phyloP scores from a whole-genome alignment of 805 yeast genomes.

The Lachancea waltii region DNA sequence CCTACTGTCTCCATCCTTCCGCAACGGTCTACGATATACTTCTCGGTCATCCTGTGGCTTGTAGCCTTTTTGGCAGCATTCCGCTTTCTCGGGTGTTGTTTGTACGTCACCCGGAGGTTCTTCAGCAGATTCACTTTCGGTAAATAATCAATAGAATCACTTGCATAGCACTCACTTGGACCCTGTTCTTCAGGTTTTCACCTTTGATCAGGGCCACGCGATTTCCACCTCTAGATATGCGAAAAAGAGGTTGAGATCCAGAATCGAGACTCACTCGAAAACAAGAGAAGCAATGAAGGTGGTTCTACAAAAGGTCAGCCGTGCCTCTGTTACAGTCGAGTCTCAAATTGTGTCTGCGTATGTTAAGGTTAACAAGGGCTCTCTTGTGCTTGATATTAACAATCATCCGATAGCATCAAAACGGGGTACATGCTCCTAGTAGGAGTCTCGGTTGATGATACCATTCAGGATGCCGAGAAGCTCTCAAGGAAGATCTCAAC shows the following conservation, averaged over 20 bases:
- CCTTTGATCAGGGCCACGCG: too few relatives aligned
- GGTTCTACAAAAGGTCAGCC: slow-evolving; percentile 82
- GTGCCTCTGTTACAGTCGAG: slow-evolving; percentile 86
- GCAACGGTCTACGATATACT: slow-evolving; percentile 55
- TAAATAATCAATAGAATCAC: neutral
- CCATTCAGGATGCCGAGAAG: slow-evolving; percentile 62
- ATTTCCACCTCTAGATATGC: too few relatives aligned
- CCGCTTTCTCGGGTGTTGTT: slow-evolving; percentile 67
- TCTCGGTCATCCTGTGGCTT: slow-evolving; percentile 84
- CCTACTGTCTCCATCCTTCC: slow-evolving; percentile 23
- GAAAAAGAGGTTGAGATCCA: too few relatives aligned
- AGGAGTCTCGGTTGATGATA: slow-evolving; percentile 77
- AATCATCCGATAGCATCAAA: slow-evolving; percentile 38
- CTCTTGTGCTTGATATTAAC: neutral
- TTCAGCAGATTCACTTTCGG: slow-evolving; percentile 17
- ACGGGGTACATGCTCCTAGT: slow-evolving; percentile 76
- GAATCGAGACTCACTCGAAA: too few relatives aligned
- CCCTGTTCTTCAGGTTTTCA: too few relatives aligned
- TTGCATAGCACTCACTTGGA: too few relatives aligned
- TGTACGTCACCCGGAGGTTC: slow-evolving; percentile 43
- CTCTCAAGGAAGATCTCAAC: slow-evolving; percentile 60
- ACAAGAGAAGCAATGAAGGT: slow-evolving; percentile 78
- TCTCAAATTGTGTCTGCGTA: slow-evolving; percentile 58
- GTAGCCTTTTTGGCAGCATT: slow-evolving; percentile 87
- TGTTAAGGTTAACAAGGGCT: slow-evolving; percentile 13